A percentile compares a stretch with the other conserved stretches of the same genome.
Evolutionary conservation across 2,329 filamentous ascomycete species (phyloP).

Genomic region (Aspergillus sp.): DNA sequence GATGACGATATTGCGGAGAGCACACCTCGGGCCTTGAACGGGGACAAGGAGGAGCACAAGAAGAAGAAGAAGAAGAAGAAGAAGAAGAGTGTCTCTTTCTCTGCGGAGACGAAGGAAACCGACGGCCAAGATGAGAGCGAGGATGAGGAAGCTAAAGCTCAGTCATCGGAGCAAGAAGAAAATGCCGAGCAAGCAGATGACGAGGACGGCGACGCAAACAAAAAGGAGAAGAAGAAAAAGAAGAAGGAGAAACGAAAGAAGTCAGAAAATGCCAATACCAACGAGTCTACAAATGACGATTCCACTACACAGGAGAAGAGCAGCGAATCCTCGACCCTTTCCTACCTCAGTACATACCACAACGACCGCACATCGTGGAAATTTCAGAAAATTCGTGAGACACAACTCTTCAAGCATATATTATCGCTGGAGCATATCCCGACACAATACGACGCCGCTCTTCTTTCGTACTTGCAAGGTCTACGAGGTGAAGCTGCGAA

Average conservation of each 20-base stretch:
- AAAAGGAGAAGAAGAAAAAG: slow-evolving; percentile 19
- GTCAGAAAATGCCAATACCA: slow-evolving; percentile 23
- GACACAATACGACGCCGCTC: slow-evolving; percentile 66
- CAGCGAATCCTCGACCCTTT: slow-evolving; percentile 62
- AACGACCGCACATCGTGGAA: slow-evolving; percentile 77
- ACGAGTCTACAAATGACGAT: slow-evolving; percentile 20
- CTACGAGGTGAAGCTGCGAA: slow-evolving; percentile 75
- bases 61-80: slow-evolving; percentile 48
- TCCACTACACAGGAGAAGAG: slow-evolving; percentile 22
- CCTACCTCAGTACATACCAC: slow-evolving; percentile 79
- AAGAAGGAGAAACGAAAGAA: slow-evolving; percentile 26
- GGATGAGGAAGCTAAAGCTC: slow-evolving; percentile 18
- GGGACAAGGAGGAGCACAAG: slow-evolving; percentile 45
- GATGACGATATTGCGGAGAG: slow-evolving; percentile 25
- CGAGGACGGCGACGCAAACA: slow-evolving; percentile 23
- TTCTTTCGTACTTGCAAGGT: slow-evolving; percentile 78
- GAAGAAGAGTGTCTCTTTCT: slow-evolving; percentile 65
- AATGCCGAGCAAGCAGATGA: slow-evolving; percentile 50
- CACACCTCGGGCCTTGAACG: slow-evolving; percentile 2
- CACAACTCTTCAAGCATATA: slow-evolving; percentile 79
- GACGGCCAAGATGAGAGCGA: slow-evolving; percentile 43
- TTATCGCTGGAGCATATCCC: slow-evolving; percentile 76
- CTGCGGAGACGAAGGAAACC: slow-evolving; percentile 63
- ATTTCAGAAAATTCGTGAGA: slow-evolving; percentile 94
- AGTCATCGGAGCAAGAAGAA: slow-evolving; percentile 55